Evolutionary conservation across 768 basidiomycete species (phyloP).

Genomic region (Paxillus involutus): DNA sequence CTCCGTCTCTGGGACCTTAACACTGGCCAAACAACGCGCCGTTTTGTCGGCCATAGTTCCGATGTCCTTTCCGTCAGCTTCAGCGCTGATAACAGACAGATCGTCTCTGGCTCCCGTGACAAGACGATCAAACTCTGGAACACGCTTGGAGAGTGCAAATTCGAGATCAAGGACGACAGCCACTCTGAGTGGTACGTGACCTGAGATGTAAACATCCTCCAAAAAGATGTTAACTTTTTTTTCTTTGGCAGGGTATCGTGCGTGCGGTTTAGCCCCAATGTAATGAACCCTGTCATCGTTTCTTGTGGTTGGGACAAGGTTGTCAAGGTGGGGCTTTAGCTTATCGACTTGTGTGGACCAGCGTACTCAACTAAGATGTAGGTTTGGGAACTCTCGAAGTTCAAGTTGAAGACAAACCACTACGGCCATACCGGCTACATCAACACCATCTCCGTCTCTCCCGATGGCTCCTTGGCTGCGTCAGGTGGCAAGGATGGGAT

Average conservation of each 20-base stretch:
- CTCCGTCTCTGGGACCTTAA: slow-evolving; percentile 99
- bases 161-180: slow-evolving; percentile 98
- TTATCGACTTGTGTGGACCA: not conserved
- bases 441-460: slow-evolving; percentile 97
- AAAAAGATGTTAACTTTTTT: not conserved
- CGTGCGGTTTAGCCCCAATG: slow-evolving; percentile 98
- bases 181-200: slow-evolving; percentile 85
- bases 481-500: slow-evolving; percentile 99
- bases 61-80: slow-evolving; percentile 99
- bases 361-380: slow-evolving; percentile 41
- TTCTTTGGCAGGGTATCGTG: slow-evolving; percentile 81
- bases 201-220: not conserved
- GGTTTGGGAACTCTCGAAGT: slow-evolving; percentile 99
- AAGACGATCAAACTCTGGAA: slow-evolving; percentile 99
- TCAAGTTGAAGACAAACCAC: slow-evolving; percentile 99
- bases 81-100: slow-evolving; percentile 99
- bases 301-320: slow-evolving; percentile 99
- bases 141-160: slow-evolving; percentile 99
- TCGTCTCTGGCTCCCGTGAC: slow-evolving; percentile 98
- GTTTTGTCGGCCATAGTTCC: slow-evolving; percentile 96
- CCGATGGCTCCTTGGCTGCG: slow-evolving; percentile 97
- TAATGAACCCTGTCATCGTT: slow-evolving; percentile 96
- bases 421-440: slow-evolving; percentile 99
- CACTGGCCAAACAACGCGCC: slow-evolving; percentile 93
- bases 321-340: slow-evolving; percentile 74